Conservation (phyloP, 2,329 filamentous ascomycete species). For the Diaporthe velutina region DNA sequence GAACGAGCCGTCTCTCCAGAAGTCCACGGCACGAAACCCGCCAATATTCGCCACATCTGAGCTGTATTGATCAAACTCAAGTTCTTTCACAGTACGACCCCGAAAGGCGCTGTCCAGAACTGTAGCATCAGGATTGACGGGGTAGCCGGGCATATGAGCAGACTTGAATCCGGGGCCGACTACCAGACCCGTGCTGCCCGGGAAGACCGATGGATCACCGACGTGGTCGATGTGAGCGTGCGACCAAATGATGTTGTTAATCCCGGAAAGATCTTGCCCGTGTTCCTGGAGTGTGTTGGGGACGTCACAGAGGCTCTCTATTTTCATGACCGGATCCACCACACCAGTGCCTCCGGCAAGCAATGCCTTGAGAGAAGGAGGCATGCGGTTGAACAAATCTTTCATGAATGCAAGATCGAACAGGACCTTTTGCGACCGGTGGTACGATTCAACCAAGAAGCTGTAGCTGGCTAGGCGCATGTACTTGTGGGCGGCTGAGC, state of each 20-base stretch:
- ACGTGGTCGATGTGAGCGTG: constrained; percentile 43
- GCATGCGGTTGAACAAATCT: background rate
- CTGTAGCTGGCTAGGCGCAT: constrained; percentile 9
- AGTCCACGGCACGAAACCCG: constrained; percentile 41
- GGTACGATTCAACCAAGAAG: background rate
- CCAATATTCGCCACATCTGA: constrained; percentile 28
- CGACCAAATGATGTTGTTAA: background rate
- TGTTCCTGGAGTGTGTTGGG: background rate
- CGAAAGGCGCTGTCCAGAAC: constrained; percentile 19
- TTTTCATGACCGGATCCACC: constrained; percentile 14
- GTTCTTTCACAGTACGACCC: constrained; percentile 34
- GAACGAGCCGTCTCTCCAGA: constrained; percentile 44
- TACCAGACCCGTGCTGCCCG: constrained; percentile 41
- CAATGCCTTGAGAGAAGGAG: background rate
- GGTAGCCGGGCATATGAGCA: constrained; percentile 42
- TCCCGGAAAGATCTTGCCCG: background rate
- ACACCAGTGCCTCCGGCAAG: background rate
- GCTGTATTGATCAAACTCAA: constrained; percentile 19
- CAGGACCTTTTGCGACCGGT: background rate
- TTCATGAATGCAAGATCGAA: constrained; percentile 14
- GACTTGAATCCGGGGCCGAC: constrained; percentile 44
- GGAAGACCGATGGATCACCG: constrained; percentile 42
- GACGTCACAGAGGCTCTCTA: background rate
- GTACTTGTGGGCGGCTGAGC: background rate
- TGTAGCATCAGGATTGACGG: constrained; percentile 39